Base-by-base conservation (phyloP, 768 basidiomycete genomes). In the Mycena epipterygia region DNA sequence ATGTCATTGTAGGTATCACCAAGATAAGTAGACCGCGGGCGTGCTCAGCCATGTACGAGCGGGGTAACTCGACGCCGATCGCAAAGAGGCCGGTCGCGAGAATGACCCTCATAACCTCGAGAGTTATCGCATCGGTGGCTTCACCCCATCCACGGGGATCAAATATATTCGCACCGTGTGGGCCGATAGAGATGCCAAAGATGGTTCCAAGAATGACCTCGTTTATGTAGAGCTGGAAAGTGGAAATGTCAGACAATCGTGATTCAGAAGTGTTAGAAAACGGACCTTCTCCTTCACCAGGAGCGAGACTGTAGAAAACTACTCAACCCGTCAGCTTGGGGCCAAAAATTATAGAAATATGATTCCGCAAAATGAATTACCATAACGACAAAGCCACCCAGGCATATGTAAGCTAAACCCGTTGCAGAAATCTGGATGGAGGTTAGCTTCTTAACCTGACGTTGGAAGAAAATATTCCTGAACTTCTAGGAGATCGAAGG, bases 51-150 rank as follows among this genome's bases (percentile, higher is more conserved):
- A 98, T 90, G 83, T 98, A 98, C 1, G 90, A 88, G 64, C 89
- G 85, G 0, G 97, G 97, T 35, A 99, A 85, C 78, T 99, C 97
- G 27, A 97, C 95, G 3, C 97, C 97, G 33, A 98, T 95, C 11
- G 97, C 94, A 75, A 99, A 98, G 2, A 99, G 89, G 27, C 95
- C 95, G 2, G 93, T 92, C 5, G 93, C 96, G 52, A 99, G 93
- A 56, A 98, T 93, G 41, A 98, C 81, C 12, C 96, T 88, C 83
- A 92, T 96, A 21, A 97, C 82, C 80, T 97, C 96, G 23, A 95
- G 86, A 1, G 97, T 98, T 67, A 99, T 89, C 5, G 83, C 79
- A 75, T 88, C 85, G 39, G 84, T 76, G 17, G 80, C 74, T 5
- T 77, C 33, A 25, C 87, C 88, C 96, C 96, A 98, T 3, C 85